These are phyloP conservation scores for Scopulariopsis brevicaulis DNA, from an alignment of 2,329 filamentous ascomycete genomes.

Conservation along the genomic window DNA sequence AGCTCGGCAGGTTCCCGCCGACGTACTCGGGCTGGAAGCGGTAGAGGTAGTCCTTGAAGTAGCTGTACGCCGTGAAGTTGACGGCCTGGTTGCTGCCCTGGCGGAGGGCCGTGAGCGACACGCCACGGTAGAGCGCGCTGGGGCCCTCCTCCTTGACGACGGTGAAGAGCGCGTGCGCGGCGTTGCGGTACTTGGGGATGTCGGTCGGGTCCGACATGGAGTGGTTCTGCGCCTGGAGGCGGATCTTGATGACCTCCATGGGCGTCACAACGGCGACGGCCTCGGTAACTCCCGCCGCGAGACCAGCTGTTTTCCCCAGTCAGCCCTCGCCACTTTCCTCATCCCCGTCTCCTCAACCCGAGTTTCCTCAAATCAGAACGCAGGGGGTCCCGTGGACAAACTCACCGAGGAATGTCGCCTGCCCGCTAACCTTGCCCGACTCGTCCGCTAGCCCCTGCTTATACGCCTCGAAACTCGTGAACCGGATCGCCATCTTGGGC, in stretches of 20 bases:
- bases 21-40: conserved; percentile 59
- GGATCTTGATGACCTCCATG: conserved; percentile 99
- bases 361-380: not conserved
- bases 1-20: conserved; percentile 60
- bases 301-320: conserved; percentile 47
- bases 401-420: conserved; percentile 46
- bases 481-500: conserved; percentile 98
- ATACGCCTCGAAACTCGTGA: conserved; percentile 94
- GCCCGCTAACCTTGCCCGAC: conserved; percentile 57
- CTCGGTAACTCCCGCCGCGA: conserved; percentile 89
- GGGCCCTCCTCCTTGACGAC: conserved; percentile 86
- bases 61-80: conserved; percentile 96
- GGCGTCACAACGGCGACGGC: conserved; percentile 93
- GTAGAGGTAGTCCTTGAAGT: conserved; percentile 75
- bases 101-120: conserved; percentile 81
- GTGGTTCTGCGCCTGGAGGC: conserved; percentile 95
- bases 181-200: conserved; percentile 93
- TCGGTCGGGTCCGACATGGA: conserved; percentile 95
- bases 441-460: conserved; percentile 70
- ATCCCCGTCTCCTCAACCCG: not conserved
- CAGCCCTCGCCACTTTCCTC: not conserved
- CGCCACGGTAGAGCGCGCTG: conserved; percentile 82
- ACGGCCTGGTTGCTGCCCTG: conserved; percentile 97
- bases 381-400: not conserved
- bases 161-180: conserved; percentile 72